A percentile compares a stretch with the other conserved stretches of the same genome.
Conservation (phyloP, 1,284 basidiomycete species). For the Anthracocystis setariae region DNA sequence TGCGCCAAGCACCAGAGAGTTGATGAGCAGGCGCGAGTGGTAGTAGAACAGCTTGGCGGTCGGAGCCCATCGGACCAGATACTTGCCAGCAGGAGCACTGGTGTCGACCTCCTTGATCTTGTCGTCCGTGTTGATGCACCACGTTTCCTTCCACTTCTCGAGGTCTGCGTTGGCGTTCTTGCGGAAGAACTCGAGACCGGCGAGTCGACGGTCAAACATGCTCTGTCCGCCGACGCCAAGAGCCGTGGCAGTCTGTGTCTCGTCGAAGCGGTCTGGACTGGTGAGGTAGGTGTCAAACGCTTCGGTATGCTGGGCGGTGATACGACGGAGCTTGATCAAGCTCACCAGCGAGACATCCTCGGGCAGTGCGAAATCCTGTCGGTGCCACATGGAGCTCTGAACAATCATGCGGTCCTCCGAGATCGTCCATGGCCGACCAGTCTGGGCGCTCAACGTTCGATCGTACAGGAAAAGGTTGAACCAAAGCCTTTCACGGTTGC, state of each 20-base stretch:
- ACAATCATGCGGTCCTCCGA: constrained; percentile 51
- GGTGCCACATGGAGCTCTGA: constrained; percentile 57
- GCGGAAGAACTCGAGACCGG: constrained; percentile 53
- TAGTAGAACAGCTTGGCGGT: constrained; percentile 56
- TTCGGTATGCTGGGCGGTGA: constrained; percentile 50
- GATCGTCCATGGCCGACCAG: constrained; percentile 58
- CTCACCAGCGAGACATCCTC: constrained; percentile 56
- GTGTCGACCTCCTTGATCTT: constrained; percentile 54
- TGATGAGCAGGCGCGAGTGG: constrained; percentile 55
- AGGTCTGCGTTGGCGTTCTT: constrained; percentile 54
- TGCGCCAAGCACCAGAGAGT: constrained; percentile 53
- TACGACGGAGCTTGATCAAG: constrained; percentile 54
- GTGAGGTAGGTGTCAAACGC: constrained; percentile 50
- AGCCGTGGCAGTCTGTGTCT: constrained; percentile 41
- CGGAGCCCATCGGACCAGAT: constrained; percentile 55
- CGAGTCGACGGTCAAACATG: constrained; percentile 42
- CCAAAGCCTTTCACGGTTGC: constrained; percentile 58
- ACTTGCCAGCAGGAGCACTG: constrained; percentile 48
- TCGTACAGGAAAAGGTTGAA: constrained; percentile 59
- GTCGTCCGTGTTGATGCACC: constrained; percentile 55
- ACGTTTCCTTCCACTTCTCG: constrained; percentile 59
- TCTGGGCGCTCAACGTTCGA: constrained; percentile 56
- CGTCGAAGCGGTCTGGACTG: constrained; percentile 44
- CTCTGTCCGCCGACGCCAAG: constrained; percentile 47
- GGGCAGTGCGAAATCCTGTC: constrained; percentile 57